A percentile compares a stretch with the other conserved stretches of the same genome.
Conservation (phyloP, 768 basidiomycete species). For the Boletus rubroflammeus region DNA sequence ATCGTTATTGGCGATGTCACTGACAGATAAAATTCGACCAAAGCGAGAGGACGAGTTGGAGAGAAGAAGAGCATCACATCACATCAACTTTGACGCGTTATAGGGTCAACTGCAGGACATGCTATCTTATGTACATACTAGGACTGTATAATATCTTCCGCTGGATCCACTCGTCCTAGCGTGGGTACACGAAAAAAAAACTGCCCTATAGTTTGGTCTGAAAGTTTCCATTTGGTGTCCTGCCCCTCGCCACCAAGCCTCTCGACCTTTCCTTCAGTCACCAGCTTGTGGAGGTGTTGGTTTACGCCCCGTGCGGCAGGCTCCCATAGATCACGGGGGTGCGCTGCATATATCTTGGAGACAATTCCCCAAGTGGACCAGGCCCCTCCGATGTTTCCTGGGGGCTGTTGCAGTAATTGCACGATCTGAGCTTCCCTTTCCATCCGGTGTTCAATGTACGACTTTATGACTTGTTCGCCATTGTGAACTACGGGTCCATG, state of each 20-base stretch:
- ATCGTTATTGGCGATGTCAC: neutral
- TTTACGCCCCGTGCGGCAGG: conserved; percentile 68
- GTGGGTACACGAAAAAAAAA: neutral
- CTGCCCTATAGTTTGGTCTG: conserved; percentile 4
- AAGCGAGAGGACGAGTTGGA: conserved; percentile 95
- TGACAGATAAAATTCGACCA: conserved; percentile 1
- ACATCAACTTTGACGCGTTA: conserved; percentile 96
- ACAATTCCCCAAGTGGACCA: conserved; percentile 72
- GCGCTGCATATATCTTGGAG: conserved; percentile 61
- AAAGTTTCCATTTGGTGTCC: conserved; percentile 46
- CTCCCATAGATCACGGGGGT: conserved; percentile 67
- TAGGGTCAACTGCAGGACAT: conserved; percentile 30
- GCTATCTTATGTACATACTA: conserved; percentile 25
- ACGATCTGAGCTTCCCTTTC: conserved; percentile 81
- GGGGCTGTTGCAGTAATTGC: conserved; percentile 38
- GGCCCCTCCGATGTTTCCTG: conserved; percentile 11
- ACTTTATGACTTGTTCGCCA: conserved; percentile 56
- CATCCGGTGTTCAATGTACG: conserved; percentile 77
- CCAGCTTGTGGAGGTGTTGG: conserved; percentile 72
- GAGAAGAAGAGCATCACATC: conserved; percentile 81
- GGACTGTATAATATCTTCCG: conserved; percentile 3
- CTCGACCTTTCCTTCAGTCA: conserved; percentile 56
- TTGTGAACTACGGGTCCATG: conserved; percentile 79
- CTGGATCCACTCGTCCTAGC: neutral
- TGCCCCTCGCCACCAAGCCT: conserved; percentile 49